Evolutionary conservation across 495 filamentous ascomycete genomes (phyloP), one percentile per base, ranked within the genome.

Genomic region (Acidiella bohemica): DNA sequence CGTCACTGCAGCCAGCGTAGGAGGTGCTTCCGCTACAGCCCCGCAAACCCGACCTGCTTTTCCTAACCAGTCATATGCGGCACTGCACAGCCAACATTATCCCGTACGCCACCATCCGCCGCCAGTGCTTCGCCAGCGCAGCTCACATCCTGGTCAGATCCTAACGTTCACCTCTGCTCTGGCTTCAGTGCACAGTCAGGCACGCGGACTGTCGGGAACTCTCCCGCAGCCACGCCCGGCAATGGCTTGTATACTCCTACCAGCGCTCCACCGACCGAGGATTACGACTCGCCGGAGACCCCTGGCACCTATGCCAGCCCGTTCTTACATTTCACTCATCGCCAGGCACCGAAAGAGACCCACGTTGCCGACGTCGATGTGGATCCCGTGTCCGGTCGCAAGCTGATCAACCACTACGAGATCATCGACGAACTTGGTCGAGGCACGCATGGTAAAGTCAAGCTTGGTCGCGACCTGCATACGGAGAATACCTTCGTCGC

Each of bases 371-470:
- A 87, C 55, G 76, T 93, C 41, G 92, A 96, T 53, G 72, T 83
- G 32, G 84, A 96, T 56, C 67, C 71, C 20, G 67, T 82, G 39
- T 92, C 90, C 6, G 90, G 90, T 33, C 79, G 88, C 42, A 99
- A 99, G 60, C 67, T 81, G 28, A 88, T 99, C 67, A 99, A 99
- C 52, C 75, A 93, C 46, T 99, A 99, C 58, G 84, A 94, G 53
- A 83, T 99, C 53, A 76, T 96, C 40, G 78, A 92, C 55, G 92
- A 96, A 63, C 79, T 99, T 37, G 90, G 90, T 24, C 80, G 88
- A 29, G 90, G 90, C 27, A 80, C 90, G 42, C 90, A 99, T 58
- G 61, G 61, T 17, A 64, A 64, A 34, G 61, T 64, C 40, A 64
- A 64, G 47, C 53, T 62, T 8, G 61, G 86, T 81, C 16, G 92